Evolutionary conservation across 768 basidiomycete genomes (phyloP), one percentile per base, ranked within the genome.

Genomic region (Lentinula edodes): DNA sequence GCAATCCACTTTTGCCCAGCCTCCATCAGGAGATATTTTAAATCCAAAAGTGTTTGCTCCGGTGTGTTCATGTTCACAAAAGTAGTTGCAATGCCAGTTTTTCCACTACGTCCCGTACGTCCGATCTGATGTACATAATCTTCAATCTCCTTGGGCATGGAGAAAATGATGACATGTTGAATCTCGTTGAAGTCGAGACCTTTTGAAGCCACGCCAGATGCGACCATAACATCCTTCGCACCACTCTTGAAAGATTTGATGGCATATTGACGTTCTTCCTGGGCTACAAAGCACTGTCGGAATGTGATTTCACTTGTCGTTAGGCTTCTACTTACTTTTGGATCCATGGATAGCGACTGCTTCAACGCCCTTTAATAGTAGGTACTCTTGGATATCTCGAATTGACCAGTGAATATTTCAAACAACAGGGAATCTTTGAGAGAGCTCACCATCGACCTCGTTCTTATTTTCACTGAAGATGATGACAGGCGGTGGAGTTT

Each of bases 81-180:
- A 39, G 97, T 95, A 38, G 97, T 99, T 36, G 97, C 96, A 60
- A 99, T 98, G 56, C 97, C 97, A 0, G 97, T 99, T 73, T 98
- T 98, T 20, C 97, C 97, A 66, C 91, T 94, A 66, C 97, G 87
- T 56, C 97, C 97, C 6, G 97, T 99, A 63, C 97, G 90, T 32
- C 97, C 97, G 66, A 98, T 98, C 74, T 99, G 96, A 78, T 99
- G 97, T 54, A 98, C 96, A 69, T 99, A 99, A 73, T 99, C 97
- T 74, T 99, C 97, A 64, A 99, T 99, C 77, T 99, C 97, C 74
- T 98, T 99, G 0, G 97, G 97, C 97, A 99, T 98, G 35, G 91
- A 88, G 73, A 95, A 99, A 64, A 98, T 98, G 74, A 99, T 98
- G 70, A 98, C 95, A 72, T 98, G 97, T 68, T 98, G 95, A 62